Percentiles rank a stretch among this genome's conserved stretches.
Evolutionary conservation across 1,284 basidiomycete species (phyloP).

Genomic region (Cerioporus squamosus): DNA sequence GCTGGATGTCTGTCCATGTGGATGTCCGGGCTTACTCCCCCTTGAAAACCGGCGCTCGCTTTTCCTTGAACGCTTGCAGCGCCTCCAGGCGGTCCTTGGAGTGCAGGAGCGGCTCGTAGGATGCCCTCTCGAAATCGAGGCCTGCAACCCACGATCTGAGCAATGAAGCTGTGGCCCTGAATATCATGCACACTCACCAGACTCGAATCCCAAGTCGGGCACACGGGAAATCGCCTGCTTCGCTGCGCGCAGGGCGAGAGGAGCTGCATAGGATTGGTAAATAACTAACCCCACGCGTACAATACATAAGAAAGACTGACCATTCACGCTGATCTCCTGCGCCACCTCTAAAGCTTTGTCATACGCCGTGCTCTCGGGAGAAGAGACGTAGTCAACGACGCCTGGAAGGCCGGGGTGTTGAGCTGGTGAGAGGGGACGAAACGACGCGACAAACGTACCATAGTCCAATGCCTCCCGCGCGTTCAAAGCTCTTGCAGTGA

Average conservation of each 20-base stretch:
- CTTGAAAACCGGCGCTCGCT: conserved; percentile 81
- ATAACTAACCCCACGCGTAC: neutral
- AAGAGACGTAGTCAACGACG: conserved; percentile 79
- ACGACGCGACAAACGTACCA: conserved; percentile 52
- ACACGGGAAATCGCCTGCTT: conserved; percentile 89
- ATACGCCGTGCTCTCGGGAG: conserved; percentile 58
- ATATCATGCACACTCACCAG: conserved; percentile 48
- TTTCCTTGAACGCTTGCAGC: conserved; percentile 88
- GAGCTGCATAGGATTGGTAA: conserved; percentile 57
- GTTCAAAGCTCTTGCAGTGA: conserved; percentile 71
- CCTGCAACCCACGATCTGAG: conserved; percentile 46
- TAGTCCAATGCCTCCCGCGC: conserved; percentile 75
- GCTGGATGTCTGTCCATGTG: conserved; percentile 9
- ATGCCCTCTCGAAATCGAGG: conserved; percentile 86
- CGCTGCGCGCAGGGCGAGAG: conserved; percentile 86
- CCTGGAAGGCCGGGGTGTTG: conserved; percentile 45
- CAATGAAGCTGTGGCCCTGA: neutral
- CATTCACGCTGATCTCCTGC: conserved; percentile 69
- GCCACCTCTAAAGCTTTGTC: conserved; percentile 72
- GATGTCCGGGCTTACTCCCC: conserved; percentile 72
- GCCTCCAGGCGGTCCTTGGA: conserved; percentile 87
- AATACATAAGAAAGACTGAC: conserved; percentile 42
- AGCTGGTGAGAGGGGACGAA: neutral
- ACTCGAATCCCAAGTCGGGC: conserved; percentile 75
- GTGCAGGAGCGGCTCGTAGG: conserved; percentile 84